These are phyloP conservation scores for Cyberlindnera subsufficiens DNA, from an alignment of 805 yeast genomes.

Conservation along the genomic window DNA sequence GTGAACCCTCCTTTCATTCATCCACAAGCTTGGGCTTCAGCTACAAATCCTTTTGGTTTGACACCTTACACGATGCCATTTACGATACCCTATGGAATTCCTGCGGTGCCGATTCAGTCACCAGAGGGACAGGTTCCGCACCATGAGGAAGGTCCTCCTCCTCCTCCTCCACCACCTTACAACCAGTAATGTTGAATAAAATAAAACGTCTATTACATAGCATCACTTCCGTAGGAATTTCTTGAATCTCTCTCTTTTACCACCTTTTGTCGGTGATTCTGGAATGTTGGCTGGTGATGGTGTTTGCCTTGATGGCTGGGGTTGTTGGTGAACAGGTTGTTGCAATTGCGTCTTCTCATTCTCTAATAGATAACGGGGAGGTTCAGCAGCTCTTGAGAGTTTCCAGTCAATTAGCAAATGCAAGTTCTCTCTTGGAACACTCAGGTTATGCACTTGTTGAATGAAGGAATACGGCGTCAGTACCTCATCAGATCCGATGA, in stretches of 20 bases:
- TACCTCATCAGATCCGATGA: slow-evolving; percentile 75
- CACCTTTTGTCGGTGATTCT: slow-evolving; percentile 29
- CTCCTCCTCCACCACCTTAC: no score
- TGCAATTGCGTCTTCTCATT: slow-evolving; percentile 21
- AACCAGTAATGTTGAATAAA: no score
- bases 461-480: slow-evolving; percentile 45
- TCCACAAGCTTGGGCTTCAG: no score
- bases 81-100: no score
- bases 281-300: slow-evolving; percentile 3
- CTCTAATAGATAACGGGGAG: slow-evolving; percentile 41
- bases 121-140: no score
- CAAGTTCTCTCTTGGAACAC: slow-evolving; percentile 34
- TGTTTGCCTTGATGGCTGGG: slow-evolving; percentile 2
- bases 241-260: slow-evolving; percentile 41
- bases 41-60: no score
- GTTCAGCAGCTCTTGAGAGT: slow-evolving; percentile 27
- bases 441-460: slow-evolving; percentile 32
- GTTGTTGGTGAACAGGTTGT: slow-evolving; percentile 3
- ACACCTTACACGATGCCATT: no score
- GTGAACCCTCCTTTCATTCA: no score
- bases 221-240: slow-evolving; percentile 28
- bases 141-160: no score
- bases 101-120: no score
- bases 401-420: slow-evolving; percentile 33
- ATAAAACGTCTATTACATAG: no score